A percentile compares a stretch with the other conserved stretches of the same genome.
Evolutionary conservation across 768 basidiomycete species (phyloP).

Genomic region (Tylopilus vinaceipallidus): DNA sequence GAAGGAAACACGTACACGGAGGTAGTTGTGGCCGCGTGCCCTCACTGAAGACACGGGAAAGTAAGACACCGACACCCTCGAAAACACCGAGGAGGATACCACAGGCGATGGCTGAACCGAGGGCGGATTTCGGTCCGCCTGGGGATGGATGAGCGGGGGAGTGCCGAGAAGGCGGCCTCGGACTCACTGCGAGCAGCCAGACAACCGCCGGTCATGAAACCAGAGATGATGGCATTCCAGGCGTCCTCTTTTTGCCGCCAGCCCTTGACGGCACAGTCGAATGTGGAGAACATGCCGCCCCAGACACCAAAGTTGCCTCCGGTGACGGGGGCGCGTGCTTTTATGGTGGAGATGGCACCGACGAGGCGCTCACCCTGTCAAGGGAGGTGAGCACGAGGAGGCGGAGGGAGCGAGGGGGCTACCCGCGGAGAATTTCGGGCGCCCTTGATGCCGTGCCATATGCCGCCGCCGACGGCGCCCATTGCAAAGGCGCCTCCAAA

Average conservation of each 20-base stretch:
- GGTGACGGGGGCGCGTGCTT: constrained; percentile 96
- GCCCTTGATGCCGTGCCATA: constrained; percentile 99
- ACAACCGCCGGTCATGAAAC: constrained; percentile 98
- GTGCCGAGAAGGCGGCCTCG: neutral
- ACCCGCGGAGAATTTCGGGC: constrained; percentile 95
- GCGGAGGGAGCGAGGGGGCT: constrained; percentile 26
- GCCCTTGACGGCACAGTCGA: constrained; percentile 97
- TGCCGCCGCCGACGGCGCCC: constrained; percentile 96
- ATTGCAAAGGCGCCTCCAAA: constrained; percentile 97
- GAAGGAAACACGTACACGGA: constrained; percentile 52
- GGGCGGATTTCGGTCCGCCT: constrained; percentile 92
- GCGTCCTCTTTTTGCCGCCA: constrained; percentile 97
- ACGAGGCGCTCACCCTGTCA: constrained; percentile 89
- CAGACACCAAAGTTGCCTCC: constrained; percentile 96
- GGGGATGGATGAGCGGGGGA: constrained; percentile 5
- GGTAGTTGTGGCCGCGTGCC: constrained; percentile 77
- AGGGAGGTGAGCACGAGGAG: neutral
- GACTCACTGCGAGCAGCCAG: constrained; percentile 88
- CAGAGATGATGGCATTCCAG: constrained; percentile 98
- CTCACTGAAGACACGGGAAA: constrained; percentile 86
- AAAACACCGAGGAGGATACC: constrained; percentile 94
- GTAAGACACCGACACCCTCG: constrained; percentile 91
- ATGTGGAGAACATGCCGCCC: constrained; percentile 98
- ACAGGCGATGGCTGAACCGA: constrained; percentile 93
- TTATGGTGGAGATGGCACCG: constrained; percentile 93